Percentiles rank a stretch among this genome's conserved stretches.
These are phyloP conservation scores for Colletotrichum graminicola DNA, from an alignment of 2,329 filamentous ascomycete species.

Conservation along the genomic window DNA sequence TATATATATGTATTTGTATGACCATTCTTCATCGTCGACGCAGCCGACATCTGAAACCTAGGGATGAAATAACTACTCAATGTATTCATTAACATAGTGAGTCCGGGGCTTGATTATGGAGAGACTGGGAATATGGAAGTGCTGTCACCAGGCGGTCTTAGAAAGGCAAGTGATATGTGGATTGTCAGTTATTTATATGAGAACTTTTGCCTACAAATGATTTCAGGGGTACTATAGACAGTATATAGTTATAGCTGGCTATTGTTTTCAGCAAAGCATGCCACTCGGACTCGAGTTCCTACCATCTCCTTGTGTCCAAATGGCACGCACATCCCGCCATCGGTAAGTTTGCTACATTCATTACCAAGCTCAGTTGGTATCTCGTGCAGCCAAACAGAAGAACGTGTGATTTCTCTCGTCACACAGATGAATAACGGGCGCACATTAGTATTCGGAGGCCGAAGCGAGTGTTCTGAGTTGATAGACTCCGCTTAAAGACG, in stretches of 20 bases:
- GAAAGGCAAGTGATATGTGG: neutral
- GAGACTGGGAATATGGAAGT: conserved; percentile 15
- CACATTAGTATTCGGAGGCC: neutral
- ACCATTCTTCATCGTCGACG: neutral
- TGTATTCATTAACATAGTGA: conserved; percentile 9
- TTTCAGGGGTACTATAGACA: neutral
- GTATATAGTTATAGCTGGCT: neutral
- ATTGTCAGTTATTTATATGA: neutral
- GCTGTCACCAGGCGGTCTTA: conserved; percentile 17
- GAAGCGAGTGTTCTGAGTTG: neutral
- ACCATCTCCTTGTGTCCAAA: neutral
- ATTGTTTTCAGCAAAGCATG: too few species aligned
- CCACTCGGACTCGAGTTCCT: too few species aligned
- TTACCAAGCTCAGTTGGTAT: neutral
- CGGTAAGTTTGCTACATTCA: too few species aligned
- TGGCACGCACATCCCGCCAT: too few species aligned
- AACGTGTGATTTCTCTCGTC: neutral
- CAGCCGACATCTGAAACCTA: conserved; percentile 26
- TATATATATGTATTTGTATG: neutral
- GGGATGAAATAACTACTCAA: conserved; percentile 27
- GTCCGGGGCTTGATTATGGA: conserved; percentile 11
- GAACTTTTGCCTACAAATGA: neutral
- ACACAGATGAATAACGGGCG: neutral
- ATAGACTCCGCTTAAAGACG: too few species aligned
- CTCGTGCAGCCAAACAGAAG: neutral